A percentile compares a stretch with the other conserved stretches of the same genome.
These are phyloP conservation scores for Decorospora gaudefroyi DNA, from an alignment of 2,329 filamentous ascomycete genomes.

Conservation along the genomic window DNA sequence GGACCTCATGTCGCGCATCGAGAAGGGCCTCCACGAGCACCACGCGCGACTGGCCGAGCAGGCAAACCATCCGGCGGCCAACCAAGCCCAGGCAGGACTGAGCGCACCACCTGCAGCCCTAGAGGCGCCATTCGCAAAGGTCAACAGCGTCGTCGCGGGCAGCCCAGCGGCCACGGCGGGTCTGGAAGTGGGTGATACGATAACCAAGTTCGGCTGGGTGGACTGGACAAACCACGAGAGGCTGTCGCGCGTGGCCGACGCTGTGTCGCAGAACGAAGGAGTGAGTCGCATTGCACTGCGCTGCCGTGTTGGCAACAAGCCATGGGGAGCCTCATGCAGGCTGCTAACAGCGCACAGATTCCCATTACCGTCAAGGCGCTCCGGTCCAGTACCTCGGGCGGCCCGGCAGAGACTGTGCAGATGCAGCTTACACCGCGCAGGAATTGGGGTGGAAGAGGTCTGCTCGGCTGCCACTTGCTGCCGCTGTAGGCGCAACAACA, in stretches of 20 bases:
- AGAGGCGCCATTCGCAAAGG: slow-evolving; percentile 78
- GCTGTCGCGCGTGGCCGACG: slow-evolving; percentile 82
- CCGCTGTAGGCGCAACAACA: slow-evolving; percentile 61
- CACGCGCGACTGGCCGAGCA: slow-evolving; percentile 71
- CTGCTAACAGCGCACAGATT: slow-evolving; percentile 57
- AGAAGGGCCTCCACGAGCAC: slow-evolving; percentile 84
- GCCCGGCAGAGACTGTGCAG: slow-evolving; percentile 59
- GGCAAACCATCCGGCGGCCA: slow-evolving; percentile 43
- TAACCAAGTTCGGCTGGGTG: slow-evolving; percentile 83
- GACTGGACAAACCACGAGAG: slow-evolving; percentile 84
- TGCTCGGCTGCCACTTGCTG: slow-evolving; percentile 88
- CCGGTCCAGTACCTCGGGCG: slow-evolving; percentile 53
- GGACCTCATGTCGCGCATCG: slow-evolving; percentile 78
- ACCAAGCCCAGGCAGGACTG: slow-evolving; percentile 25
- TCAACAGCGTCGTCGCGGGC: slow-evolving; percentile 76
- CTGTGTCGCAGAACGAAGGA: slow-evolving; percentile 85
- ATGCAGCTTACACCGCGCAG: slow-evolving; percentile 75
- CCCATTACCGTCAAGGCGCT: slow-evolving; percentile 68
- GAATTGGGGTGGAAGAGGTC: slow-evolving; percentile 87
- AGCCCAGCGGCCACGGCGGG: slow-evolving; percentile 86
- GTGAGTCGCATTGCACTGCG: slow-evolving; percentile 59
- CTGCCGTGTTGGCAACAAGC: too few relatives aligned
- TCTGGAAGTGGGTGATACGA: slow-evolving; percentile 75
- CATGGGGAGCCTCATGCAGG: too few relatives aligned
- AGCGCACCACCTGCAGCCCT: slow-evolving; percentile 44